Evolutionary conservation across 1,139 yeast species (phyloP).

Genomic region (Diutina ranongensis): DNA sequence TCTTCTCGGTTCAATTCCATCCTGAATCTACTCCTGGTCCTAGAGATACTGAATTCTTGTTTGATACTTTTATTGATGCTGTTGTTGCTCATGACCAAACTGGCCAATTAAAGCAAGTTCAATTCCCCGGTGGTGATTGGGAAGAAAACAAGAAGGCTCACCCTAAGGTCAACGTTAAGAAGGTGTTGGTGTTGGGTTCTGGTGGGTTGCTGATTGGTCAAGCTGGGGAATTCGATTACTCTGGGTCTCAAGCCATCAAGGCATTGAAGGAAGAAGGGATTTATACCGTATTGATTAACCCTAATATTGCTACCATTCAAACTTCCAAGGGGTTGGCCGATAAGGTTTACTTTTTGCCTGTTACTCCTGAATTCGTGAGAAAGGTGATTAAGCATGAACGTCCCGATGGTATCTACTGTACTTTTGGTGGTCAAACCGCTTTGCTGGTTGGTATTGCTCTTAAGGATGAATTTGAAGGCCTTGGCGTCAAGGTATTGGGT

Average conservation of each 20-base stretch:
- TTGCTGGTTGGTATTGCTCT: slow-evolving; percentile 88
- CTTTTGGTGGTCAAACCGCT: slow-evolving; percentile 99
- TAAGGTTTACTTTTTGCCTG: slow-evolving; percentile 94
- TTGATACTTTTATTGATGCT: slow-evolving; percentile 82
- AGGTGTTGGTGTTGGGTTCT: slow-evolving; percentile 92
- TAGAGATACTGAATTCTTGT: slow-evolving; percentile 94
- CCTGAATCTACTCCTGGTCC: slow-evolving; percentile 99
- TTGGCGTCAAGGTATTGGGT: slow-evolving; percentile 94
- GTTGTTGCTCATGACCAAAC: slow-evolving; percentile 51
- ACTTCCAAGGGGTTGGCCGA: slow-evolving; percentile 97
- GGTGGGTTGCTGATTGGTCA: slow-evolving; percentile 99
- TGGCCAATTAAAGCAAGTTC: slow-evolving; percentile 56
- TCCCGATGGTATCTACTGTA: slow-evolving; percentile 94
- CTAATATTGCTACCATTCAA: slow-evolving; percentile 97
- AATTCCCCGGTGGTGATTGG: slow-evolving; percentile 80
- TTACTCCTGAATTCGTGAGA: slow-evolving; percentile 90
- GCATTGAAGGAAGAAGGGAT: slow-evolving; percentile 97
- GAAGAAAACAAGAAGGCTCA: slow-evolving; percentile 62
- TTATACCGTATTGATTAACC: slow-evolving; percentile 89
- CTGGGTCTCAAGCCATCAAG: slow-evolving; percentile 90
- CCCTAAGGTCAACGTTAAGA: slow-evolving; percentile 77
- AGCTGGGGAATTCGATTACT: slow-evolving; percentile 99
- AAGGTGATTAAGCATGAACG: slow-evolving; percentile 90
- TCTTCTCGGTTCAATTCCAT: slow-evolving; percentile 98
- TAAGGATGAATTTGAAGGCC: slow-evolving; percentile 85